Evolutionary conservation across 2,329 filamentous ascomycete genomes (phyloP), one percentile per base, ranked within the genome.

Genomic region (Apiospora malaysiana): DNA sequence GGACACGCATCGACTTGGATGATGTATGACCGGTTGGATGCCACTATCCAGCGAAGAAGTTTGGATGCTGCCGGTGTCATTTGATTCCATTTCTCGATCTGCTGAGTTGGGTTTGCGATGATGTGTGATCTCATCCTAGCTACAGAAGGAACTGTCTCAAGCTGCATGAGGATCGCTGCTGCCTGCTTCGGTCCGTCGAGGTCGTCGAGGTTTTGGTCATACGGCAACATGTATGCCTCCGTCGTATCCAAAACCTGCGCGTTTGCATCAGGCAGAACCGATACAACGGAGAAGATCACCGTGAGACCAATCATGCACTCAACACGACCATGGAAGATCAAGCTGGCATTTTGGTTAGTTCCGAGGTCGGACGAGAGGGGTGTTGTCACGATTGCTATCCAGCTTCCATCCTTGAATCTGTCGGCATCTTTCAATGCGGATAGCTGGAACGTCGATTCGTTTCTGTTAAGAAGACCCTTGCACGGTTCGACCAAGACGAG

Each of bases 21-120:
- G 72, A 98, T 96, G 75, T 92, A 95, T 0, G 95, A 95, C 65
- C 94, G 87, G 76, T 97, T 97, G 0, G 94, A 97, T 0, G 94
- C 93, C 71, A 98, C 89, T 72, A 97, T 93, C 95, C 95, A 98
- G 68, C 93, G 88, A 25, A 98, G 82, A 0, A 97, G 81, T 25
- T 90, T 88, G 3, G 93, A 81, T 0, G 91, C 88, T 8, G 92
- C 87, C 2, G 89, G 87, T 0, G 91, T 88, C 12, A 97, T 85
- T 23, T 86, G 82, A 27, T 88, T 84, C 73, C 83, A 83, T 51
- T 80, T 82, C 4, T 81, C 78, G 32, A 92, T 79, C 1, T 75
- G 75, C 2, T 76, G 78, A 4, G 83, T 80, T 2, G 82, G 82
- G 3, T 80, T 80, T 40, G 66, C 75, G n/a, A 81, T 73, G 9